Base-by-base conservation (phyloP, 2,329 filamentous ascomycete genomes). In the Emericellopsis cladophorae region DNA sequence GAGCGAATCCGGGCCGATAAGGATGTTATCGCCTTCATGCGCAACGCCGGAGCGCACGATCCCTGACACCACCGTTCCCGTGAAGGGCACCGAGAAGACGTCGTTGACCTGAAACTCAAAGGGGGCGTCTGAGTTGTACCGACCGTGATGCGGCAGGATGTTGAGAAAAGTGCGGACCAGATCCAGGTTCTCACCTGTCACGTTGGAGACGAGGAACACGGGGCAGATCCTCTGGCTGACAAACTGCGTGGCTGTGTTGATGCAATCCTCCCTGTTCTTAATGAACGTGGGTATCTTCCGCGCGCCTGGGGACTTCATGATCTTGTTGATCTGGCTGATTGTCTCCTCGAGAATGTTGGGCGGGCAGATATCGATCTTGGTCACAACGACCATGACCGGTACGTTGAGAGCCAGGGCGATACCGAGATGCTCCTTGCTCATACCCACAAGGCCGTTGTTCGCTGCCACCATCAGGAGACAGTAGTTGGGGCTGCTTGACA, bases 101-200 rank as follows among this genome's bases (percentile, higher is more conserved):
- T 98, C 92, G 55, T 96, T 98, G 48, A 98, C 76, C 45, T 94
- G 81, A 51, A 96, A 95, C 56, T 96, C 92, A 48, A 96, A 93
- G 0, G 89, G 81, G 0, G 85, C 87, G 37, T 86, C 80, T 15
- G 81, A 72, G 56, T 96, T 85, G 58, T 96, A 96, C 45, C 90
- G 84, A 39, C 90, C 90, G 51, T 95, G 86, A 50, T 95, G 89
- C 1, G 92, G 92, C 4, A 98, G 71, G 45, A 96, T 94, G 53
- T 96, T 96, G 41, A 98, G 66, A 59, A 98, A 98, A 0, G 82
- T 85, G 41, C 90, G 82, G 5, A 98, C 88, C 5, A 95, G 72
- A 47, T 95, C 85, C 36, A 98, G 72, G 45, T 85, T 87, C 60
- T 93, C 77, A 36, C 92, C 92, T 1, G 92, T 96, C 26, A 98